A percentile compares a stretch with the other conserved stretches of the same genome.
These are phyloP conservation scores for Hypoxylon cercidicola DNA, from an alignment of 495 filamentous ascomycete species.

Conservation along the genomic window DNA sequence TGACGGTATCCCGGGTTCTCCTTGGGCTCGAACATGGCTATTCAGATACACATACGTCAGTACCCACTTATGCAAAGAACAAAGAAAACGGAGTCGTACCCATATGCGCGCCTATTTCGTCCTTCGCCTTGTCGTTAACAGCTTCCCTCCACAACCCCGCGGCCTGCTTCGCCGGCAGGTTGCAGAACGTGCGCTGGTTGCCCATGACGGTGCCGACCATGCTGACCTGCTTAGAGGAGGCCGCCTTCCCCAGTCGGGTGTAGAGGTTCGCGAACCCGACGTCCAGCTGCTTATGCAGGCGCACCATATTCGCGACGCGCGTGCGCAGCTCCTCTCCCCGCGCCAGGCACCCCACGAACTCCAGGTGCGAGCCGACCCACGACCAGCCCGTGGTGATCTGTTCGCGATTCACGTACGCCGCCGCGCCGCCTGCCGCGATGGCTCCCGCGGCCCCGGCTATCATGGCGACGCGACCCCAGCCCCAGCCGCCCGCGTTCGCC, in stretches of 20 bases:
- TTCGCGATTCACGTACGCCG: slow-evolving; percentile 84
- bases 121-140: slow-evolving; percentile 78
- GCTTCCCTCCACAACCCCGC: slow-evolving; percentile 69
- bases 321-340: slow-evolving; percentile 78
- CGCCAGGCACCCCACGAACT: slow-evolving; percentile 90
- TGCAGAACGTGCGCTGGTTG: slow-evolving; percentile 81
- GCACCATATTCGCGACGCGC: slow-evolving; percentile 68
- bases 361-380: slow-evolving; percentile 93
- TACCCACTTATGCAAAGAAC: slow-evolving; percentile 13
- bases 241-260: slow-evolving; percentile 79
- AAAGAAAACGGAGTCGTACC: slow-evolving; percentile 51
- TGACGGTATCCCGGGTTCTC: slow-evolving; percentile 82
- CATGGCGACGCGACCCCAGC: slow-evolving; percentile 85
- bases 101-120: slow-evolving; percentile 87
- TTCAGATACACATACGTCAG: slow-evolving; percentile 1
- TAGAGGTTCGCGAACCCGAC: slow-evolving; percentile 85
- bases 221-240: slow-evolving; percentile 53
- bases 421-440: slow-evolving; percentile 86
- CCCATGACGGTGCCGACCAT: slow-evolving; percentile 64
- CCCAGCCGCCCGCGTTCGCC: slow-evolving; percentile 64
- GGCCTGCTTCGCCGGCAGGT: slow-evolving; percentile 68
- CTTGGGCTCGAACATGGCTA: slow-evolving; percentile 81
- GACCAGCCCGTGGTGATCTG: slow-evolving; percentile 74
- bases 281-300: slow-evolving; percentile 62
- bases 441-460: slow-evolving; percentile 83